Base-by-base conservation (phyloP, 345 rosid genomes). In the Citrus sp. region DNA sequence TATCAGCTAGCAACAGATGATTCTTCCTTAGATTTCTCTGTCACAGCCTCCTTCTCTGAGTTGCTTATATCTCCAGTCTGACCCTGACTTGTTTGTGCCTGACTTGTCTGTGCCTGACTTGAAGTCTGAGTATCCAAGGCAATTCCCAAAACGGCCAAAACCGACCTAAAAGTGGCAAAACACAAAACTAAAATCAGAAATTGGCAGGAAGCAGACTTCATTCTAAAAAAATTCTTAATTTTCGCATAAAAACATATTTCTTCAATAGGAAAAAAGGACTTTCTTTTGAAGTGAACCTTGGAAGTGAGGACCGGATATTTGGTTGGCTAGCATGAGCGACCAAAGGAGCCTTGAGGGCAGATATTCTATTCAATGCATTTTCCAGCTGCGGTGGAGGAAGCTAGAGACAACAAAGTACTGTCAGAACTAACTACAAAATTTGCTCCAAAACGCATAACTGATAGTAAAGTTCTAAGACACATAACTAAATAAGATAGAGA, bases 311-410 rank as follows among this genome's bases (percentile, higher is more conserved):
- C 74, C 83, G 94, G 75, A 92, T 84, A 77, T 86, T 85, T 46
- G 90, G 91, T 82, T 91, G 97, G 89, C 91, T 91, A 64, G 99
- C 97, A 87, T 94, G 91, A 62, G 88, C 92, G 40, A 89, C 88
- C 79, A 94, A 87, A 76, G 97, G 98, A 83, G 93, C 93, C 83
- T 87, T 92, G 55, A 96, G 87, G 22, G 88, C 87, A 1, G 89
- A 74, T 27, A 84, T 86, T 81, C 89, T 89, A 81, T 90, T 88
- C 89, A 96, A 83, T 76, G 98, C 98, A 83, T 88, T 94, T 87
- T 88, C 98, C 65, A 96, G 86, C 80, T 94, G 99, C 35, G 93
- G 92, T 27, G 99, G 90, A 85, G 99, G 99, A 74, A 96, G 88
- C 99, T 93, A 91, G 75, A 75, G 74, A 65, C 63, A 67, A 79